Evolutionary conservation across 805 yeast species (phyloP).

Genomic region (Metschnikowia anglica): DNA sequence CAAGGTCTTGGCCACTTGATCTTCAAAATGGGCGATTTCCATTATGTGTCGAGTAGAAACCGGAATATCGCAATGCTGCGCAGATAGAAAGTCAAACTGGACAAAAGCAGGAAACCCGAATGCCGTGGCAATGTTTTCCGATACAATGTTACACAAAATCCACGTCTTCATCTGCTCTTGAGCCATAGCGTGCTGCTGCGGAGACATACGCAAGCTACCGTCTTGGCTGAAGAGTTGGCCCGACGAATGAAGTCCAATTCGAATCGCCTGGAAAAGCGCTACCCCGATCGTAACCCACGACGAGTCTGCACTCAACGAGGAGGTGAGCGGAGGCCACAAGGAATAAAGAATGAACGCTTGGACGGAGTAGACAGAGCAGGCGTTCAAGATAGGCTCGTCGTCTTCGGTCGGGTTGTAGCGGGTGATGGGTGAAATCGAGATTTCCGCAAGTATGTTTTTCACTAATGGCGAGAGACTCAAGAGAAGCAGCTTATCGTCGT

Average conservation of each 20-base stretch:
- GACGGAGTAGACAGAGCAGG: conserved; percentile 88
- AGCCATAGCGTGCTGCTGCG: conserved; percentile 36
- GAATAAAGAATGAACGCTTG: conserved; percentile 89
- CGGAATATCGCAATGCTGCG: conserved; percentile 50
- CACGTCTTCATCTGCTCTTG: conserved; percentile 86
- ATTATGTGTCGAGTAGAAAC: conserved; percentile 69
- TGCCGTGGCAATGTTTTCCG: conserved; percentile 86
- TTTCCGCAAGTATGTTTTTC: conserved; percentile 77
- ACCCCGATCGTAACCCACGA: conserved; percentile 95
- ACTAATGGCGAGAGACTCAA: conserved; percentile 64
- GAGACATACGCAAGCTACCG: background rate
- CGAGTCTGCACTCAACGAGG: conserved; percentile 92
- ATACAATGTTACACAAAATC: conserved; percentile 88
- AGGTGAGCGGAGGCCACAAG: conserved; percentile 94
- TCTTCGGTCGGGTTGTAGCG: conserved; percentile 75
- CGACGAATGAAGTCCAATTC: conserved; percentile 85
- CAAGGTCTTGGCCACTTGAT: conserved; percentile 75
- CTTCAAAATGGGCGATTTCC: conserved; percentile 81
- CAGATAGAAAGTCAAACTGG: conserved; percentile 66
- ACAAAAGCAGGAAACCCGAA: conserved; percentile 95
- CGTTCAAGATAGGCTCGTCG: conserved; percentile 80
- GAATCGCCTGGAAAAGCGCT: conserved; percentile 87
- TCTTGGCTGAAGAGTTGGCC: conserved; percentile 8
- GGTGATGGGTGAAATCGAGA: conserved; percentile 87
- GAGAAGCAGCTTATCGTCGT: conserved; percentile 43